phyloP scores from a whole-genome alignment of 2,329 filamentous ascomycete species.

The Fusarium caatingaense region DNA sequence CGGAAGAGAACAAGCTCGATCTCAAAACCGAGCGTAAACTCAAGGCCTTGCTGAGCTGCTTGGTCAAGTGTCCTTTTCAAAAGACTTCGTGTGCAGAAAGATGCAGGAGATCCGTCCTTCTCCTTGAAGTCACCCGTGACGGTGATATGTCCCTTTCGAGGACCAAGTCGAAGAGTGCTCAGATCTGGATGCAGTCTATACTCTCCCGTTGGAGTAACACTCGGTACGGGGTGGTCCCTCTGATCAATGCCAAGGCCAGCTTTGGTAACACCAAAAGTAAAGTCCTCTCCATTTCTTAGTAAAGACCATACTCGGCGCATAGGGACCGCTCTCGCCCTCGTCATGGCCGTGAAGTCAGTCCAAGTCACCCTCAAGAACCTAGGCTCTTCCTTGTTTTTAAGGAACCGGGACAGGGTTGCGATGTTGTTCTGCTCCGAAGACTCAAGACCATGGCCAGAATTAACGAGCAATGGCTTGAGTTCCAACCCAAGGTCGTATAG shows the following conservation, averaged over 20 bases:
- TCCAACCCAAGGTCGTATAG: constrained; percentile 73
- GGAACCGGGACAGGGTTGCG: constrained; percentile 49
- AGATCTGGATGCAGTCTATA: constrained; percentile 76
- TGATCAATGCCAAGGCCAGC: constrained; percentile 75
- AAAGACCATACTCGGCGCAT: constrained; percentile 65
- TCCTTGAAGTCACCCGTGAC: constrained; percentile 75
- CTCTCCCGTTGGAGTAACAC: constrained; percentile 69
- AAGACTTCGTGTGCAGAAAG: constrained; percentile 73
- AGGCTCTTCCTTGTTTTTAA: constrained; percentile 60
- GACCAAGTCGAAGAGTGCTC: constrained; percentile 68
- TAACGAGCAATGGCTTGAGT: constrained; percentile 47
- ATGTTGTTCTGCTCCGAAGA: constrained; percentile 13
- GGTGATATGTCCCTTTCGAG: constrained; percentile 70
- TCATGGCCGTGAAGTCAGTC: constrained; percentile 79
- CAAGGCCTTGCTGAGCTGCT: constrained; percentile 64
- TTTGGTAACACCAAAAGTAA: constrained; percentile 70
- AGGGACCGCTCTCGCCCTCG: constrained; percentile 75
- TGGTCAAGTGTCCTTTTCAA: constrained; percentile 66
- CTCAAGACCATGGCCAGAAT: constrained; percentile 2
- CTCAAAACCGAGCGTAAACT: constrained; percentile 80
- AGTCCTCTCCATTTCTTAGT: constrained; percentile 57
- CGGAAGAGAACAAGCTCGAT: constrained; percentile 81
- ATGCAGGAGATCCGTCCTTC: constrained; percentile 61
- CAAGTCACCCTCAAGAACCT: constrained; percentile 81
- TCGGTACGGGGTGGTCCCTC: constrained; percentile 68